These are phyloP conservation scores for Davidsoniella eucalypti DNA, from an alignment of 2,329 filamentous ascomycete genomes.

Conservation along the genomic window DNA sequence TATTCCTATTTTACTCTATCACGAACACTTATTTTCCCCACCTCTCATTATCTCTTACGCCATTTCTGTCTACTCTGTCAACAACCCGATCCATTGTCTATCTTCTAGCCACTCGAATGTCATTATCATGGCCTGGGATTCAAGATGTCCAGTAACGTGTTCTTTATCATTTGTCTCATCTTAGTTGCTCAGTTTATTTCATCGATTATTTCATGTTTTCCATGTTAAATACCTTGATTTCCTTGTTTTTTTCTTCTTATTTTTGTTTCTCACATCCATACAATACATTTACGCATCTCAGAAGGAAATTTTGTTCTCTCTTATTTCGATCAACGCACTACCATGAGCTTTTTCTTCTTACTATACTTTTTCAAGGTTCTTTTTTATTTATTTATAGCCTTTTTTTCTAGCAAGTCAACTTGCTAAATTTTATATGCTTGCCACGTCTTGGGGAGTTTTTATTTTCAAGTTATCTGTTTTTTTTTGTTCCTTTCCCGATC, in stretches of 20 bases:
- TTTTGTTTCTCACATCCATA: not conserved
- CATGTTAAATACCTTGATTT: not conserved
- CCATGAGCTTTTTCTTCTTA: not conserved
- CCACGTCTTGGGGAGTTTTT: no score
- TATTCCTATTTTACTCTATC: slow-evolving; percentile 3
- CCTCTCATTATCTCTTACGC: no score
- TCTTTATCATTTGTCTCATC: slow-evolving; percentile 5
- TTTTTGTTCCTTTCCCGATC: no score
- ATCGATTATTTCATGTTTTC: slow-evolving; percentile 3
- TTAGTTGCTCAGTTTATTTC: not conserved
- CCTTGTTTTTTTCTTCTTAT: not conserved
- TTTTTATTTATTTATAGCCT: not conserved
- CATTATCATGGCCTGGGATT: no score
- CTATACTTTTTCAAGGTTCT: not conserved
- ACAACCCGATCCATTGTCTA: no score
- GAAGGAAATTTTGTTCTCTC: not conserved
- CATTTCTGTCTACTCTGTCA: no score
- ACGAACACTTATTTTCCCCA: no score
- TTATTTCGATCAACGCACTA: not conserved
- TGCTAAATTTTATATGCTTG: no score
- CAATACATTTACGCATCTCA: slow-evolving; percentile 1
- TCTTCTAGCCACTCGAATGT: no score
- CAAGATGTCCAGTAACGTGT: not conserved
- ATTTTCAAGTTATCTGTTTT: no score
- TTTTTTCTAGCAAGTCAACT: not conserved